Evolutionary conservation across 495 filamentous ascomycete species (phyloP), one percentile per base, ranked within the genome.

Genomic region (Mycothermus thermophilus): DNA sequence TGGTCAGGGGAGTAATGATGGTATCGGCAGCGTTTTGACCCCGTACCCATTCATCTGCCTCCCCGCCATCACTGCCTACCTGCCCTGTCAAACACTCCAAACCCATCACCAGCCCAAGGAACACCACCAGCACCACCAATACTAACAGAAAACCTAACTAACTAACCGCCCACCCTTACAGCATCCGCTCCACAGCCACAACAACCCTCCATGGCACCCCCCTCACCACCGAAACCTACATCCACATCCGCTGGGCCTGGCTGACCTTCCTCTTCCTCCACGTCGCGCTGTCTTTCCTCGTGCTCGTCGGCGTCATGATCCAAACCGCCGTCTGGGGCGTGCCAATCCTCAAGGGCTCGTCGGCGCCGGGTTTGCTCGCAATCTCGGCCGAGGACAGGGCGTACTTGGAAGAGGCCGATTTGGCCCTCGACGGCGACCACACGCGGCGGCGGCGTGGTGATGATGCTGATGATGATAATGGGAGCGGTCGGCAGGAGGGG

Each of bases 261-360:
- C 18, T 54, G 15, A 34, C 44, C 4, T 51, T 54, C 23, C 29
- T 54, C 4, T 40, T 35, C 26, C 24, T 40, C 13, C 47, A 54
- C 19, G 38, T 54, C 1, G 27, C 18, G 7, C 16, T 46, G 1
- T 21, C 40, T 8, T 17, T 24, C 9, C 25, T 27, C 9, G 46
- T 52, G 28, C 20, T 55, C 3, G 3, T 43, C 10, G 46, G 49
- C 0, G 46, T 54, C 23, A 46, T 54, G 27, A 30, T 51, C 4
- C 52, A 52, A 35, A 52, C 49, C n/a, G 42, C 44, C 1, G 46
- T 50, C 2, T 52, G 52, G 52, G 23, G 42, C 13, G 49, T 52
- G 0, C 28, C 21, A 21, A 29, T 51, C 11, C 18, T 54, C 30
- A 54, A 54, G 31, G 42, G 41, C 11, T 51, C 48, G 15, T n/a